Percentiles rank a stretch among this genome's conserved stretches.
Conservation (phyloP, 2,329 filamentous ascomycete species). For the Penicillium sp. region DNA sequence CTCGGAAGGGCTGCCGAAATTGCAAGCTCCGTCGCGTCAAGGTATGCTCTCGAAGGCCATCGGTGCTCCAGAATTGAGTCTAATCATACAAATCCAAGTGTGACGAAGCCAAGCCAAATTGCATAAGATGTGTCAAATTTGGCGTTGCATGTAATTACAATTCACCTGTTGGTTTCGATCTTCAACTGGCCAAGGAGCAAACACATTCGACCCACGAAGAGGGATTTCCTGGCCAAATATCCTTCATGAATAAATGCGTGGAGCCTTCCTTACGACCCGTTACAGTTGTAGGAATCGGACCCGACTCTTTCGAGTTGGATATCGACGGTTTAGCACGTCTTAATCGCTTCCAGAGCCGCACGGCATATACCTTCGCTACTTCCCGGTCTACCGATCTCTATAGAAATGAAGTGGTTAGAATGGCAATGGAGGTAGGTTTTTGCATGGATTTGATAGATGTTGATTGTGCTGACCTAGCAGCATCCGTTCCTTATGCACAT, state of each 20-base stretch:
- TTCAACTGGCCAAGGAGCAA: conserved; percentile 48
- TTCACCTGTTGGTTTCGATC: conserved; percentile 48
- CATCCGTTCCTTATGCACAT: conserved; percentile 60
- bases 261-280: not conserved
- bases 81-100: conserved; percentile 40
- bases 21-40: conserved; percentile 43
- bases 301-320: conserved; percentile 13
- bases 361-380: conserved; percentile 12
- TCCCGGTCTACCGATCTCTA: conserved; percentile 5
- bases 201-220: conserved; percentile 36
- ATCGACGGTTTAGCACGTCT: conserved; percentile 8
- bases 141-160: conserved; percentile 35
- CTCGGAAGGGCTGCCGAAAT: conserved; percentile 59
- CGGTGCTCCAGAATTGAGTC: conserved; percentile 24
- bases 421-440: conserved; percentile 19
- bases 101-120: conserved; percentile 57
- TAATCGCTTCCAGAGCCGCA: conserved; percentile 12
- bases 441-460: not conserved
- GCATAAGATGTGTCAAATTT: conserved; percentile 53
- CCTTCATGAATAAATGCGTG: not conserved
- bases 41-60: conserved; percentile 9
- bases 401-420: conserved; percentile 7
- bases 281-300: conserved; percentile 13
- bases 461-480: conserved; percentile 29
- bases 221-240: conserved; percentile 6